phyloP scores from a whole-genome alignment of 805 yeast species.

The Metschnikowia koreensis region DNA sequence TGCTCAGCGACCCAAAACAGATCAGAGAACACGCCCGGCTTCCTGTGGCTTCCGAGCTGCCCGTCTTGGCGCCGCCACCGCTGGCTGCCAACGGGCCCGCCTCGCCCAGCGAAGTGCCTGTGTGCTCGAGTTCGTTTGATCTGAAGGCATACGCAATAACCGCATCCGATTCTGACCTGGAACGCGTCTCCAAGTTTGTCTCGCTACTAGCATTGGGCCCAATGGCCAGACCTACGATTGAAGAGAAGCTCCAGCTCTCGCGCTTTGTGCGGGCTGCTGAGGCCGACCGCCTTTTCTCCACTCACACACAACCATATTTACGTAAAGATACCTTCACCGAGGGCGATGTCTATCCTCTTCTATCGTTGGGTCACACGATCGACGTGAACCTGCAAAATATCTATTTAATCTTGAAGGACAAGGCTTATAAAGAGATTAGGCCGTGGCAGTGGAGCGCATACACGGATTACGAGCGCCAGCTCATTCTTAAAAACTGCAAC shows the following conservation, averaged over 20 bases:
- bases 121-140: slow-evolving; percentile 3
- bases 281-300: slow-evolving; percentile 23
- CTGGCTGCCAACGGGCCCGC: background rate
- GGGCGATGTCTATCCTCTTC: slow-evolving; percentile 26
- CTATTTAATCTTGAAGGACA: slow-evolving; percentile 35
- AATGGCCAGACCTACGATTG: slow-evolving; percentile 11
- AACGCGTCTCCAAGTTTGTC: slow-evolving; percentile 11
- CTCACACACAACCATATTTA: slow-evolving; percentile 28
- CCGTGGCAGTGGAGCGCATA: slow-evolving; percentile 39
- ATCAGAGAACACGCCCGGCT: slow-evolving; percentile 21
- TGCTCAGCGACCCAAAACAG: slow-evolving; percentile 30
- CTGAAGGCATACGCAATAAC: slow-evolving; percentile 14
- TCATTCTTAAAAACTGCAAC: slow-evolving; percentile 33
- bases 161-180: slow-evolving; percentile 10
- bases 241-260: slow-evolving; percentile 6
- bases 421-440: slow-evolving; percentile 38
- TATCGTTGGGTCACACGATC: slow-evolving; percentile 9
- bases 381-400: slow-evolving; percentile 8
- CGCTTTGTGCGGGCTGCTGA: slow-evolving; percentile 11
- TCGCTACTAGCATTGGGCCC: slow-evolving; percentile 21
- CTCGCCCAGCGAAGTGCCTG: background rate
- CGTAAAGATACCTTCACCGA: slow-evolving; percentile 32
- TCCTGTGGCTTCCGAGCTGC: slow-evolving; percentile 1
- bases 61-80: slow-evolving; percentile 3
- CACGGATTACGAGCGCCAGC: slow-evolving; percentile 29